These are phyloP conservation scores for Tephrocybe sp. DNA, from an alignment of 768 basidiomycete genomes.

Conservation along the genomic window DNA sequence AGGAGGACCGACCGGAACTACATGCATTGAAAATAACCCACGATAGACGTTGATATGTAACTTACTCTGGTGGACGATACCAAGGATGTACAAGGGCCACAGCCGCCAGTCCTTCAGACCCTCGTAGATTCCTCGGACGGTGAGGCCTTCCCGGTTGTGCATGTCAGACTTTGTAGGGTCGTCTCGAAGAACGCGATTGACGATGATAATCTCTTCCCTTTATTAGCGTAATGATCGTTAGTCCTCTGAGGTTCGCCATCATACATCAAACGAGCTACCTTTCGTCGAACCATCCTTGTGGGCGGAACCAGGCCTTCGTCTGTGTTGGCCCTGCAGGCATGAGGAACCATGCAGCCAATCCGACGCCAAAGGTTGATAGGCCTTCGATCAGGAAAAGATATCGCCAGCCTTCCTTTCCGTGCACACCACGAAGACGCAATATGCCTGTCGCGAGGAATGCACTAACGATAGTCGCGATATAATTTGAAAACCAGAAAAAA, in stretches of 20 bases:
- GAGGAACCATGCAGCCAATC: conserved; percentile 51
- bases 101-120: conserved; percentile 59
- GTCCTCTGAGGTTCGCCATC: background rate
- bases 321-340: conserved; percentile 67
- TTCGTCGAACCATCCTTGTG: conserved; percentile 67
- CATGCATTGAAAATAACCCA: background rate
- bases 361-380: conserved; percentile 47
- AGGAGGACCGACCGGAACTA: conserved; percentile 60
- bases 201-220: conserved; percentile 64
- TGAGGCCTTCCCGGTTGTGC: conserved; percentile 72
- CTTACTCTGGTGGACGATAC: conserved; percentile 53
- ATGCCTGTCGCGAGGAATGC: conserved; percentile 70
- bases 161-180: conserved; percentile 68
- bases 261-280: conserved; percentile 28
- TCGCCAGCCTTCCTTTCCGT: conserved; percentile 56
- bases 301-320: conserved; percentile 58
- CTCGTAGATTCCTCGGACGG: conserved; percentile 44
- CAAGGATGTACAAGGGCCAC: conserved; percentile 66
- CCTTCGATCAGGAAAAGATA: conserved; percentile 62
- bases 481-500: conserved; percentile 67
- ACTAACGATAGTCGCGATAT: conserved; percentile 51
- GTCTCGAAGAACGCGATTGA: conserved; percentile 62
- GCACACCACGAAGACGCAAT: conserved; percentile 49
- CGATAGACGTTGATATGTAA: background rate
- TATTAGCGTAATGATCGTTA: background rate